Conservation (phyloP, 1,284 basidiomycete genomes). For the Ceratobasidium sp. region DNA sequence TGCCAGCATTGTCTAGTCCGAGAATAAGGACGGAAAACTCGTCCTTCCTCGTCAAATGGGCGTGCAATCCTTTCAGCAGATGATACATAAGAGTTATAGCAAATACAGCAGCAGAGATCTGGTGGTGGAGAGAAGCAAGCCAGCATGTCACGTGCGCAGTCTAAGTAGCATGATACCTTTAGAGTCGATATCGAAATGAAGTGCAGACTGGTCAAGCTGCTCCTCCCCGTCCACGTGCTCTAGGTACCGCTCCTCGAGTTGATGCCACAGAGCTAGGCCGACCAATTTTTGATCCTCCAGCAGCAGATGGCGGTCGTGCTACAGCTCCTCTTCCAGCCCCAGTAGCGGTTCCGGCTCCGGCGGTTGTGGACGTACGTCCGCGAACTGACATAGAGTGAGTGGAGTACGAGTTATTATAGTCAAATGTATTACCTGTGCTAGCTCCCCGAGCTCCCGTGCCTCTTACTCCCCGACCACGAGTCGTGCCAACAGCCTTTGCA, state of each 20-base stretch:
- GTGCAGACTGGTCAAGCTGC: conserved; percentile 17
- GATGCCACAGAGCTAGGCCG: conserved; percentile 34
- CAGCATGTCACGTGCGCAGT: conserved; percentile 17
- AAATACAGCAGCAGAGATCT: neutral
- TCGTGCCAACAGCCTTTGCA: conserved; percentile 2
- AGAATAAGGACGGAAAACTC: conserved; percentile 94
- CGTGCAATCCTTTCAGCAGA: conserved; percentile 86
- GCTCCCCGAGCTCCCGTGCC: conserved; percentile 12
- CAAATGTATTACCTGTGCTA: neutral
- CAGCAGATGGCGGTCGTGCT: conserved; percentile 24
- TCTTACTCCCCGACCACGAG: conserved; percentile 13
- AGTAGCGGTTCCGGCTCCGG: neutral
- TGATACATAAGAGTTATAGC: conserved; percentile 73
- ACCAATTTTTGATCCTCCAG: conserved; percentile 17
- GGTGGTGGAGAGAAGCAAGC: neutral
- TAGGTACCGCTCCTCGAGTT: conserved; percentile 4
- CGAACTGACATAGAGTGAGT: neutral
- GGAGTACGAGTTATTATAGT: neutral
- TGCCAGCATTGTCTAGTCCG: conserved; percentile 80
- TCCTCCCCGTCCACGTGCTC: conserved; percentile 28
- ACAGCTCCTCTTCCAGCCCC: conserved; percentile 7
- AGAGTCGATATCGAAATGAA: neutral
- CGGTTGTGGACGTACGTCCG: conserved; percentile 1
- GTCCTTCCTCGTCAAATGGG: conserved; percentile 89
- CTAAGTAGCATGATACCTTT: neutral